phyloP scores from a whole-genome alignment of 768 basidiomycete genomes.

The Mycena maculata region DNA sequence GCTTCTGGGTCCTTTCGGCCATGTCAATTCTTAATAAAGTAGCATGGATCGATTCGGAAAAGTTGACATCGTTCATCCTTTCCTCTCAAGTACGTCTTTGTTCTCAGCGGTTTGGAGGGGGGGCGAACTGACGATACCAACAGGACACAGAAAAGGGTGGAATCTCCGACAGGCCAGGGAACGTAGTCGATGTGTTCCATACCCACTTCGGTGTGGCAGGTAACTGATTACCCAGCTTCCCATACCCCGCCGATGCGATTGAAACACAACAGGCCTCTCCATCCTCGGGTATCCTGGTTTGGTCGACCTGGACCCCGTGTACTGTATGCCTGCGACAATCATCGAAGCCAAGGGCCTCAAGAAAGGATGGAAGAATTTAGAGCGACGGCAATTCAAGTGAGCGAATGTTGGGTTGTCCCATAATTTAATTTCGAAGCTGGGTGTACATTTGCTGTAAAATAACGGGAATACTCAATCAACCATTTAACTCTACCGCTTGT shows the following conservation, averaged over 20 bases:
- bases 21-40: slow-evolving; percentile 86
- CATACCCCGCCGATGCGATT: neutral
- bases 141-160: slow-evolving; percentile 93
- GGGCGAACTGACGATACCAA: neutral
- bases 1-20: slow-evolving; percentile 94
- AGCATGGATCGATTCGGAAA: slow-evolving; percentile 88
- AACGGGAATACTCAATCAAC: too few relatives aligned
- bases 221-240: slow-evolving; percentile 38
- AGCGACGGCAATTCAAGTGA: slow-evolving; percentile 42
- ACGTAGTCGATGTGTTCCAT: slow-evolving; percentile 98
- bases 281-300: slow-evolving; percentile 89
- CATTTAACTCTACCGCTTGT: too few relatives aligned
- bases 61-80: slow-evolving; percentile 84
- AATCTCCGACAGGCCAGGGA: slow-evolving; percentile 92
- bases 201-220: slow-evolving; percentile 94
- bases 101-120: neutral
- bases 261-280: slow-evolving; percentile 72
- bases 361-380: slow-evolving; percentile 73
- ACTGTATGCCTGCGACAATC: slow-evolving; percentile 90
- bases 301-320: slow-evolving; percentile 90
- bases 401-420: too few relatives aligned
- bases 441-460: neutral
- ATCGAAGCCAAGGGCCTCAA: slow-evolving; percentile 77
- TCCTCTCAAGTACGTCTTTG: slow-evolving; percentile 76
- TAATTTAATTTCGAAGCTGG: too few relatives aligned